These are phyloP conservation scores for Leishmania tarentolae DNA, from an alignment of 208 protist genomes.

Conservation along the genomic window DNA sequence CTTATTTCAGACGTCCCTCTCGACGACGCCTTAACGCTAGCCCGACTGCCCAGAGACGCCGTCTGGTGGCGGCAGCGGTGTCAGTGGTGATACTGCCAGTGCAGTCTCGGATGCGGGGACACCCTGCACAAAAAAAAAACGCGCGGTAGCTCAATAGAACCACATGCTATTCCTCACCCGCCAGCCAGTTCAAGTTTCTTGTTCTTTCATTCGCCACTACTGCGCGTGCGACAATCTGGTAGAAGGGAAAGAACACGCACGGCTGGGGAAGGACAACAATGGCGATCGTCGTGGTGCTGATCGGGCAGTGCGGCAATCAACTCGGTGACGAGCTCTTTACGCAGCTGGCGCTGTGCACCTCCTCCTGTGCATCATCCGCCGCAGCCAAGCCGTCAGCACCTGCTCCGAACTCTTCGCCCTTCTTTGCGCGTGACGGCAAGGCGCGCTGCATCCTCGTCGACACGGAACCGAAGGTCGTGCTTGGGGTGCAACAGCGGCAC, in stretches of 20 bases:
- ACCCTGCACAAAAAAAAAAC: neutral
- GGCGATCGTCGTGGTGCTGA: conserved; percentile 77
- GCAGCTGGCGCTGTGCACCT: conserved; percentile 52
- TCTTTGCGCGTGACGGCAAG: conserved; percentile 70
- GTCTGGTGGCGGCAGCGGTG: neutral
- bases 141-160: neutral
- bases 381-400: neutral
- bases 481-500: conserved; percentile 58
- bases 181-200: neutral
- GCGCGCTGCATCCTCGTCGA: conserved; percentile 86
- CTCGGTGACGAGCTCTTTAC: conserved; percentile 84
- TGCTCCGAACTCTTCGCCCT: conserved; percentile 23
- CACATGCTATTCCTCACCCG: neutral
- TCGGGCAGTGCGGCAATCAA: conserved; percentile 91
- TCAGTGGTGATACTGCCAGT: neutral
- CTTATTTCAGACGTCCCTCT: neutral
- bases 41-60: neutral
- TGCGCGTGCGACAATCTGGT: neutral
- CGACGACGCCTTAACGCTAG: neutral
- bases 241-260: neutral
- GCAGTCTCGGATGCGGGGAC: neutral
- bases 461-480: conserved; percentile 89
- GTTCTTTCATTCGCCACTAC: neutral
- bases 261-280: conserved; percentile 19
- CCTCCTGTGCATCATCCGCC: neutral